Evolutionary conservation across 1,284 basidiomycete genomes (phyloP).

Genomic region (Leccinum pseudoinsigne): DNA sequence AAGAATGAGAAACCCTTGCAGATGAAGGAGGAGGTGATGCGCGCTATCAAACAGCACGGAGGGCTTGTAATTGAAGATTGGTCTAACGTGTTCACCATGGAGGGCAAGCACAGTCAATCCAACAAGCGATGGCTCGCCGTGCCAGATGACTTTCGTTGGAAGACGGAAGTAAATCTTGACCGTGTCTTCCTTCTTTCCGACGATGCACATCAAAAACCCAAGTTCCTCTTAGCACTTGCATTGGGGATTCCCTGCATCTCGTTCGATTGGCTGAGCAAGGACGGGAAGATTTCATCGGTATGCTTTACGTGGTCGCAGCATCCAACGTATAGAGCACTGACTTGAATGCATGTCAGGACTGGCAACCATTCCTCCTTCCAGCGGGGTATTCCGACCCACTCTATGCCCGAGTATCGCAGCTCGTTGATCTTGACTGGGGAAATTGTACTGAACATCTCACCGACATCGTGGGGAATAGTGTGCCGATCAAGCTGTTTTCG

Average conservation of each 20-base stretch:
- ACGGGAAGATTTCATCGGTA: slow-evolving; percentile 38
- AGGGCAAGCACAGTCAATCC: slow-evolving; percentile 43
- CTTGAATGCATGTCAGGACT: slow-evolving; percentile 41
- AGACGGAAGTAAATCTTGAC: slow-evolving; percentile 41
- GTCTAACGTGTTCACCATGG: slow-evolving; percentile 62
- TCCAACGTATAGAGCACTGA: background rate
- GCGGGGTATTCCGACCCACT: slow-evolving; percentile 63
- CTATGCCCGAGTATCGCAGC: slow-evolving; percentile 59
- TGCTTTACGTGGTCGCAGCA: slow-evolving; percentile 3
- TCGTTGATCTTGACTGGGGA: slow-evolving; percentile 74
- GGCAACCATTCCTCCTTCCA: slow-evolving; percentile 65
- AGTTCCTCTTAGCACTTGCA: slow-evolving; percentile 80
- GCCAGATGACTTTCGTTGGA: slow-evolving; percentile 48
- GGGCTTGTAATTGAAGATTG: slow-evolving; percentile 67
- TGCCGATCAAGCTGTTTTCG: slow-evolving; percentile 56
- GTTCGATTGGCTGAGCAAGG: slow-evolving; percentile 50
- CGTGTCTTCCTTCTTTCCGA: slow-evolving; percentile 73
- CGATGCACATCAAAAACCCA: slow-evolving; percentile 65
- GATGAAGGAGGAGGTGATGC: slow-evolving; percentile 42
- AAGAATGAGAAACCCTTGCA: slow-evolving; percentile 28
- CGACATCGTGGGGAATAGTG: slow-evolving; percentile 55
- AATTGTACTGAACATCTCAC: slow-evolving; percentile 49
- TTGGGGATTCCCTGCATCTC: slow-evolving; percentile 85
- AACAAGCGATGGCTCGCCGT: slow-evolving; percentile 54
- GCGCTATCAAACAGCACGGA: slow-evolving; percentile 51